Base-by-base conservation (phyloP, 2,329 filamentous ascomycete genomes). In the Colletotrichum magnum region DNA sequence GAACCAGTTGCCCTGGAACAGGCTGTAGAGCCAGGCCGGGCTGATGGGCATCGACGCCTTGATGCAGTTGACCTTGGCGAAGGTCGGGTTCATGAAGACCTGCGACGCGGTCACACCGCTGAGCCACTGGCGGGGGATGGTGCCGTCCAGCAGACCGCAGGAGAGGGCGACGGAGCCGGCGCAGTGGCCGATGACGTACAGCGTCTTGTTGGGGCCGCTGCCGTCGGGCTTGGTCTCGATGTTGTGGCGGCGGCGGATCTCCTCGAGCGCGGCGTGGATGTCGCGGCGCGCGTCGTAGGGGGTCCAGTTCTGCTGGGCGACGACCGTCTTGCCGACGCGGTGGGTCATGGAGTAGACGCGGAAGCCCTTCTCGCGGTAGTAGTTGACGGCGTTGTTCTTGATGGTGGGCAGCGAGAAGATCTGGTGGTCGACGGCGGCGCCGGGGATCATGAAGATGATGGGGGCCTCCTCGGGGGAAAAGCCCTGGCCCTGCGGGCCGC, bases 401-500 rank as follows among this genome's bases (percentile, higher is more conserved):
- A 92, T 89, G 3, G 89, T 91, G 1, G 89, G 89, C 39, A 90
- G 80, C 0, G 89, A 84, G 70, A 84, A 92, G 58, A 91, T 89
- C 71, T 89, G 85, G 72, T 92, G 87, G 75, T 91, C 87, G 0
- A 92, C 89, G 1, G 87, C 83, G 0, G 88, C 88, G 15, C 89
- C 90, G 0, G 89, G 88, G 50, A 92, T 82, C 81, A 92, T 85
- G 69, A 92, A 84, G 4, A 92, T 78, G 68, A 87, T 86, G 72
- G 83, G 83, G 6, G 81, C 77, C 12, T 79, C 51, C 16, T 75
- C 32, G 7, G 7, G 7, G 32, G 32, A 9, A 6, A 36, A 36
- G 71, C 5, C 65, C 69, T 54, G 12, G 43, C 58, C 51, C 53
- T 21, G 48, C 21, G 21, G 21, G 5, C 3, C 45, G 45, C 26